Base-by-base conservation (phyloP, 1,139 yeast genomes). In the Wickerhamomyces sp. region DNA sequence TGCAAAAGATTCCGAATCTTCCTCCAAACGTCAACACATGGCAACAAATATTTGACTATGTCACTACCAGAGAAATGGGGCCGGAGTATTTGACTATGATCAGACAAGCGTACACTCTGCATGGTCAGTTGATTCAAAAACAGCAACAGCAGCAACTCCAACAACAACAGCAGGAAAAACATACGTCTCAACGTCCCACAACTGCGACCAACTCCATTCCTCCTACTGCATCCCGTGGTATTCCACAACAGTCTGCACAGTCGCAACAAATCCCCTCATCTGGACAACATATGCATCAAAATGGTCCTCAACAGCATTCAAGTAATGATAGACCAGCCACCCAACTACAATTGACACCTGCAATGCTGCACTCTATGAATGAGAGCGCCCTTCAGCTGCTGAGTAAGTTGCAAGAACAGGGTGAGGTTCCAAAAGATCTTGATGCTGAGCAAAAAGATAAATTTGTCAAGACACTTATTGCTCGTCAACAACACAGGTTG, bases 1-100 rank as follows among this genome's bases (percentile, higher is more conserved):
- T 88, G 31, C 68, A 72, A 33, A 75, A 75, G 50, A 75, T 88
- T 34, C 95, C 96, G 11, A 79, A 77, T 31, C 64, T 88, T 23
- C 96, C 96, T 0, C 78, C 82, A n/a, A 83, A 79, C 35, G 80
- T 80, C 26, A 79, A 74, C 44, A 85, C 95, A 5, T 87, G 95
- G 95, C 73, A 76, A 28, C 89, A 82, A 55, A 76, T 88, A 19
- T 78, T 83, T 54, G 86, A 82, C 35, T 70, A 83, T 46, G 68
- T 83, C 34, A 74, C 72, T 40, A 72, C 75, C 44, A 78, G 74
- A 38, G 64, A 73, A 35, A 62, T 83, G 21, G 75, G 83, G 1
- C 68, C 69, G 5, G 67, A 73, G 16, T 70, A 72, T 16, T 59
- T 79, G 60, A 71, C 72, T 6, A 57, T 70, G 23, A 72, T 82